Evolutionary conservation across 805 yeast genomes (phyloP), one percentile per base, ranked within the genome.

Genomic region (Wickerhamomyces silvicola): DNA sequence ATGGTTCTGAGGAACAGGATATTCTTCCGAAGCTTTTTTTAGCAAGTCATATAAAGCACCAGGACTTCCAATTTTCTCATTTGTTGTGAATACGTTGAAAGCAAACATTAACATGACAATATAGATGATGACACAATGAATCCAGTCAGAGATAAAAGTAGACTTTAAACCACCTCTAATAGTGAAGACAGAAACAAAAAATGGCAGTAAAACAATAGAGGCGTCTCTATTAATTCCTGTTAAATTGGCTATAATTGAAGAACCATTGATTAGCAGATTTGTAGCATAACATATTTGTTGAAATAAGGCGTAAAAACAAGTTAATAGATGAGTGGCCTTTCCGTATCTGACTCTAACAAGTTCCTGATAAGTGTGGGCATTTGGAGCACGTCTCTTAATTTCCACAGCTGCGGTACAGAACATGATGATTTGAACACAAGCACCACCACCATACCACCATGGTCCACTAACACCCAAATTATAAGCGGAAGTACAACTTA

Each of bases 341-440:
- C 97, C 97, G 51, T 84, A 88, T 40, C 97, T 68, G 1, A 76
- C 80, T 45, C 72, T 76, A 43, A 88, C 72, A 34, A 87, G 81
- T 60, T 88, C 97, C 45, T 86, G 66, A 57, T 82, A 88, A 1
- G 96, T 86, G 60, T 88, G 97, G 2, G 94, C 94, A 30, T 77
- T 80, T 4, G 97, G 96, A 10, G 96, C 95, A 43, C 78, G 75
- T 52, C 80, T 81, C 57, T 88, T 88, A 22, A 87, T 83, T 54
- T 83, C 87, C 42, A 88, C 85, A 10, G 95, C 96, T 37, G 86
- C 58, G 27, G 86, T 78, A 2, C 95, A 85, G 57, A 88, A 88
- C 32, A 86, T 64, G 15, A 86, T 78, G 45, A 88, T 82, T 56
- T 88, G 97, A 35, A 83, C 85, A 33, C 85, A 72, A 2, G 95